phyloP scores from a whole-genome alignment of 805 yeast genomes.

The Hanseniaspora lachancei region DNA sequence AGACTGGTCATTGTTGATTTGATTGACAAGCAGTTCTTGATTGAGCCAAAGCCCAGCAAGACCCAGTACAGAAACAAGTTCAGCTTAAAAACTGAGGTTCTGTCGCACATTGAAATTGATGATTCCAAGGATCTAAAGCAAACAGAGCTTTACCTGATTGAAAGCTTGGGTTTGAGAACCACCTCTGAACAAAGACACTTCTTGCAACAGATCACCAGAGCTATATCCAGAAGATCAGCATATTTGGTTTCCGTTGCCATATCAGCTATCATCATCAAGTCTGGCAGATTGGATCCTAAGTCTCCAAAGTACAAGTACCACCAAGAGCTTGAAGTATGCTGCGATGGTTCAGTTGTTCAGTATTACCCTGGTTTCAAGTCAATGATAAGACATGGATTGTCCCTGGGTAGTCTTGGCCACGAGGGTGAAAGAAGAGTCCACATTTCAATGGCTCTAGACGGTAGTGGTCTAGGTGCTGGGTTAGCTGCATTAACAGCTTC shows the following conservation, averaged over 20 bases:
- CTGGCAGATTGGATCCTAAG: constrained; percentile 40
- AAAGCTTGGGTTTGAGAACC: constrained; percentile 57
- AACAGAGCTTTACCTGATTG: constrained; percentile 55
- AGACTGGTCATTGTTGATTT: constrained; percentile 63
- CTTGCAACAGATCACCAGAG: constrained; percentile 60
- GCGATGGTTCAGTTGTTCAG: constrained; percentile 90
- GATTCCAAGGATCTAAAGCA: constrained; percentile 58
- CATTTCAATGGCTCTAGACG: constrained; percentile 79
- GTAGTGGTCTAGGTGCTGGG: constrained; percentile 96
- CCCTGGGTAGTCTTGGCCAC: constrained; percentile 55
- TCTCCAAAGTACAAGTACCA: constrained; percentile 32
- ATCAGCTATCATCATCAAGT: constrained; percentile 62
- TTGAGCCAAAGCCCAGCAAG: constrained; percentile 35
- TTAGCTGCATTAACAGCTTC: constrained; percentile 55
- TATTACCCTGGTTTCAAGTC: constrained; percentile 82
- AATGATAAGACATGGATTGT: constrained; percentile 65
- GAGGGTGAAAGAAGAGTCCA: constrained; percentile 64
- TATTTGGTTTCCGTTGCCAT: constrained; percentile 77
- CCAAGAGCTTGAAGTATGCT: constrained; percentile 79
- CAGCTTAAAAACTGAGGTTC: constrained; percentile 67
- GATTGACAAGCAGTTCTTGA: constrained; percentile 43
- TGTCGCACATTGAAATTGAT: constrained; percentile 77
- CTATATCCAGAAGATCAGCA: constrained; percentile 82
- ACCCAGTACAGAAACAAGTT: constrained; percentile 39
- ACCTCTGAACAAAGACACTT: constrained; percentile 56